These are phyloP conservation scores for Pythium brachiatum DNA, from an alignment of 352 stramenopile genomes.

Conservation along the genomic window DNA sequence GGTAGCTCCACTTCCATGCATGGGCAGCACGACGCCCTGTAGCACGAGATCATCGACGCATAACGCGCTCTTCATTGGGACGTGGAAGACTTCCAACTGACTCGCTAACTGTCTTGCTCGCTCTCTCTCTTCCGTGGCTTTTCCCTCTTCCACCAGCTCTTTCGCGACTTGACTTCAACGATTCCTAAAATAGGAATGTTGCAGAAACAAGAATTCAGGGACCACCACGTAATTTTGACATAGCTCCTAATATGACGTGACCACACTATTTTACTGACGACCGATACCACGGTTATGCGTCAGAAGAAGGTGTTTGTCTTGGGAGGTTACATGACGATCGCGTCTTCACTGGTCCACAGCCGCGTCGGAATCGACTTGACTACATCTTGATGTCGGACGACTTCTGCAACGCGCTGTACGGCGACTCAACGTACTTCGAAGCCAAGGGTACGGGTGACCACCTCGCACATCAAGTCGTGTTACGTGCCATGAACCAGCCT, in stretches of 20 bases:
- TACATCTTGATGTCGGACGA: not conserved
- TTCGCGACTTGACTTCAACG: not conserved
- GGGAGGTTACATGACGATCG: not conserved
- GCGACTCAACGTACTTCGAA: not conserved
- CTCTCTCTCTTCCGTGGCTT: constrained; percentile 4
- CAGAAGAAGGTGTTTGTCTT: too few relatives aligned
- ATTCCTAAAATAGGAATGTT: constrained; percentile 1
- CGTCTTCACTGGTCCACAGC: not conserved
- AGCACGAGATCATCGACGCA: constrained; percentile 22
- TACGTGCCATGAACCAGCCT: not conserved
- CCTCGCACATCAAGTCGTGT: not conserved
- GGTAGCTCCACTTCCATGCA: not conserved
- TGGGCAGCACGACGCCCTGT: constrained; percentile 12
- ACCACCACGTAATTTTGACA: too few relatives aligned
- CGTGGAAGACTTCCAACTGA: not conserved
- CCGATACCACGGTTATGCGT: too few relatives aligned
- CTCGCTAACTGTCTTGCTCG: not conserved
- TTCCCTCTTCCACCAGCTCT: not conserved
- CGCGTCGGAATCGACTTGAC: not conserved
- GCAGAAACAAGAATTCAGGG: too few relatives aligned
- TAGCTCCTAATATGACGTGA: too few relatives aligned
- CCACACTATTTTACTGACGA: too few relatives aligned
- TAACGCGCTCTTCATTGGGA: constrained; percentile 16
- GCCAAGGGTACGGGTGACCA: not conserved
- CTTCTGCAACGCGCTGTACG: not conserved